Conservation (phyloP, 1,284 basidiomycete genomes). For the Ceratobasidium sp. region DNA sequence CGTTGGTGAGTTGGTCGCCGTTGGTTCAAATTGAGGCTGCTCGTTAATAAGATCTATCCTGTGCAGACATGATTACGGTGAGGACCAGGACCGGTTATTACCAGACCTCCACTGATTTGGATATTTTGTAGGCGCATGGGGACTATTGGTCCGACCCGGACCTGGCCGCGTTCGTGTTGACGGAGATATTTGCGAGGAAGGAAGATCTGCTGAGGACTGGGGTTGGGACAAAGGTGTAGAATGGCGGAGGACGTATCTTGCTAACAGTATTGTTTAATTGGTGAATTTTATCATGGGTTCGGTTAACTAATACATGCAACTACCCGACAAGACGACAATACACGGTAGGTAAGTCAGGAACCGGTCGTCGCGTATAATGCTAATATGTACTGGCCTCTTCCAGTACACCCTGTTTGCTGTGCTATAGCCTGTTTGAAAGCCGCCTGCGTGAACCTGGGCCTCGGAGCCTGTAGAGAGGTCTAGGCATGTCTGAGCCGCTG, state of each 20-base stretch:
- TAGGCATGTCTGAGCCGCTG: too few relatives aligned
- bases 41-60: conserved; percentile 36
- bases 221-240: conserved; percentile 46
- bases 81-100: conserved; percentile 15
- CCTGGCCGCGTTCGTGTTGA: conserved; percentile 52
- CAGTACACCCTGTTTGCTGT: too few relatives aligned
- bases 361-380: too few relatives aligned
- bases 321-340: background rate
- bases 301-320: background rate
- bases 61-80: conserved; percentile 53
- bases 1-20: conserved; percentile 48
- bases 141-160: conserved; percentile 53
- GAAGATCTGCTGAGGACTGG: conserved; percentile 52
- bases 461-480: too few relatives aligned
- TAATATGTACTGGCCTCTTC: too few relatives aligned
- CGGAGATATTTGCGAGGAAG: conserved; percentile 53
- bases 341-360: background rate
- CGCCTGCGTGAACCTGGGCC: too few relatives aligned
- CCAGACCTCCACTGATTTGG: background rate
- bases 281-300: background rate
- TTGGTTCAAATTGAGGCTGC: background rate
- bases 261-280: background rate
- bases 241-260: background rate
- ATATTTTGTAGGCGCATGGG: conserved; percentile 50
- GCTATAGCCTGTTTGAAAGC: too few relatives aligned